phyloP scores from a whole-genome alignment of 495 filamentous ascomycete genomes.

The Penicillium ucsense region DNA sequence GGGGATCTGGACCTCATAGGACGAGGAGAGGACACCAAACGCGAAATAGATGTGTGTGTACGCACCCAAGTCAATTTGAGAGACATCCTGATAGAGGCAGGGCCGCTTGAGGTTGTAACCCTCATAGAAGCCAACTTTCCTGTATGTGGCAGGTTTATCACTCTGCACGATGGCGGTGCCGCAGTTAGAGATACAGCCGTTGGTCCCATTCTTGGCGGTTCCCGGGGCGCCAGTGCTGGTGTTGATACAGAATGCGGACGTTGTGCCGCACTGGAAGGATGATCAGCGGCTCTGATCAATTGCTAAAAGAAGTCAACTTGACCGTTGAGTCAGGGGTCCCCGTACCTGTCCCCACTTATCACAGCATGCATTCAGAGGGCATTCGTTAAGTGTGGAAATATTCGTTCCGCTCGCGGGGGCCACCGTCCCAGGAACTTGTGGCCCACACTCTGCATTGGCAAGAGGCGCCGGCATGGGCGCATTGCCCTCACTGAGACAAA shows the following conservation, averaged over 20 bases:
- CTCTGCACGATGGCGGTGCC: constrained; percentile 10
- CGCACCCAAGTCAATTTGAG: too few species aligned
- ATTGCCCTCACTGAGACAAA: constrained; percentile 1
- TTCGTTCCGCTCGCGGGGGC: background rate
- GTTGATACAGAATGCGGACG: constrained; percentile 7
- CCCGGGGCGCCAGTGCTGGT: constrained; percentile 25
- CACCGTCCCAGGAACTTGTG: background rate
- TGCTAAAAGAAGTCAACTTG: background rate
- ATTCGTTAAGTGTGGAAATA: background rate
- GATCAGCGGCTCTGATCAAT: background rate
- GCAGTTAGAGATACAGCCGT: constrained; percentile 38
- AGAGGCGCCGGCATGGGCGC: constrained; percentile 1
- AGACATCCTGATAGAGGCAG: constrained; percentile 19
- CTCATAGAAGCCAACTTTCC: background rate
- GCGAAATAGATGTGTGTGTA: too few species aligned
- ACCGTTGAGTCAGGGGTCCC: background rate
- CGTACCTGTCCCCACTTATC: constrained; percentile 1
- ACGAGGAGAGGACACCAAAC: too few species aligned
- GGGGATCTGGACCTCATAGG: too few species aligned
- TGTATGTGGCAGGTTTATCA: constrained; percentile 1
- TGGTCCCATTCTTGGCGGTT: constrained; percentile 16
- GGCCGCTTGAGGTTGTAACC: background rate
- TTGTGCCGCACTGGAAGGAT: background rate
- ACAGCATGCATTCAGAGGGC: constrained; percentile 5
- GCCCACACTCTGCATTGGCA: background rate